phyloP scores from a whole-genome alignment of 176 grass and related monocot species.

The Chloris gayana region DNA sequence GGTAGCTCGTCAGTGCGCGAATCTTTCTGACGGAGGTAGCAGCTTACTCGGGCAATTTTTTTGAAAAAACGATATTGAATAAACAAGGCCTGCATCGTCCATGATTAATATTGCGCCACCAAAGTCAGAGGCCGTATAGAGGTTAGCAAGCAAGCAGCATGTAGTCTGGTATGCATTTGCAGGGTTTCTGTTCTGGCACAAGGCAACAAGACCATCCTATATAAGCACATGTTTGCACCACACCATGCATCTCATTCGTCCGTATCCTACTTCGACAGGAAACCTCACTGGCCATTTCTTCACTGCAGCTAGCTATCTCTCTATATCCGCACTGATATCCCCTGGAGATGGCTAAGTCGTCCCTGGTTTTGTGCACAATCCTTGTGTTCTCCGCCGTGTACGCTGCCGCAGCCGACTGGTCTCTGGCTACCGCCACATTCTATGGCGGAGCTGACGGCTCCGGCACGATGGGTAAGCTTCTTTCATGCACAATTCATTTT shows the following conservation, averaged over 20 bases:
- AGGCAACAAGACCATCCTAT: not conserved
- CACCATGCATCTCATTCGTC: not conserved
- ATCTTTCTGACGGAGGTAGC: not conserved
- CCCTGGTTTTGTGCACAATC: not conserved
- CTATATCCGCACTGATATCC: not conserved
- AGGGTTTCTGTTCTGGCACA: not conserved
- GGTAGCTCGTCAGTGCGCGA: not conserved
- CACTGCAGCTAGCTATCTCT: not conserved
- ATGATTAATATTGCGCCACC: not conserved
- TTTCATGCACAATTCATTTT: too few relatives aligned
- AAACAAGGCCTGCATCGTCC: too few relatives aligned
- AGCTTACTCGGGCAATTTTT: too few relatives aligned
- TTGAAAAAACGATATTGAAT: too few relatives aligned
- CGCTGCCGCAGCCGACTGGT: not conserved
- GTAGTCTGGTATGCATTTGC: conserved; percentile 26
- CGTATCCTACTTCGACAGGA: not conserved
- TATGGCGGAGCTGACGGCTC: conserved; percentile 50
- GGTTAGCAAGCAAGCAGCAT: not conserved
- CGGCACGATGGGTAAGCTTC: conserved; percentile 48
- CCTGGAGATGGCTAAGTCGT: not conserved
- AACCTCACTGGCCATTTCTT: not conserved
- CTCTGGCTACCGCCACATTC: conserved; percentile 33
- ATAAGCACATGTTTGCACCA: not conserved
- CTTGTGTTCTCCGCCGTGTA: not conserved
- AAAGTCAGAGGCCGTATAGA: not conserved